Percentiles rank a stretch among this genome's conserved stretches.
Evolutionary conservation across 768 basidiomycete species (phyloP).

Genomic region (Kwoniella shandongensis): DNA sequence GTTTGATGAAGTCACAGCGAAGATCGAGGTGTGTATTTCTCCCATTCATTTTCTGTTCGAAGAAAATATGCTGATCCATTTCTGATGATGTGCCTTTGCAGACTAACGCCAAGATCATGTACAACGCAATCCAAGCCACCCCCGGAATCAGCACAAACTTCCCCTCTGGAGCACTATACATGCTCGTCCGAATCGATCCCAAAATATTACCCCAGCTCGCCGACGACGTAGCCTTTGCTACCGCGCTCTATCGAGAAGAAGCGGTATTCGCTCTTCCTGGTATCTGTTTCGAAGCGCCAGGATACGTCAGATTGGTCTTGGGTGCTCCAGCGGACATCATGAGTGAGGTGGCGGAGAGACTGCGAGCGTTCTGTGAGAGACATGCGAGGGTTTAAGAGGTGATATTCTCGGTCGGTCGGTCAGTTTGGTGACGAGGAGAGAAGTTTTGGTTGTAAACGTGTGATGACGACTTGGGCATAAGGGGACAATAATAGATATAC

Average conservation of each 20-base stretch:
- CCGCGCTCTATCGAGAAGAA: slow-evolving; percentile 46
- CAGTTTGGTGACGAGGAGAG: no score
- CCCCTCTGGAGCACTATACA: slow-evolving; percentile 47
- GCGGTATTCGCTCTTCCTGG: slow-evolving; percentile 50
- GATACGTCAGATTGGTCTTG: slow-evolving; percentile 47
- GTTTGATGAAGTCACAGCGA: slow-evolving; percentile 42
- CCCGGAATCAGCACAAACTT: slow-evolving; percentile 38
- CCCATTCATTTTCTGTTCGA: neutral
- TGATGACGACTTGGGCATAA: no score
- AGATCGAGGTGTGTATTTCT: slow-evolving; percentile 38
- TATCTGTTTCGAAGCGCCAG: slow-evolving; percentile 42
- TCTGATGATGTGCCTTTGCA: no score
- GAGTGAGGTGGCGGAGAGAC: slow-evolving; percentile 42
- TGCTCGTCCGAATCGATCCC: slow-evolving; percentile 42
- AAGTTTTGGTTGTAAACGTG: no score
- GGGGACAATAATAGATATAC: no score
- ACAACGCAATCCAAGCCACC: slow-evolving; percentile 27
- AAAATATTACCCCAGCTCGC: slow-evolving; percentile 29
- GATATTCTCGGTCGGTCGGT: no score
- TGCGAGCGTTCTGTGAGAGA: slow-evolving; percentile 39
- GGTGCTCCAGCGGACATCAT: slow-evolving; percentile 42
- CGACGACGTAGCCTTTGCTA: slow-evolving; percentile 49
- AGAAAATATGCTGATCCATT: neutral
- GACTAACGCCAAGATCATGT: slow-evolving; percentile 38
- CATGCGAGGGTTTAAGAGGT: slow-evolving; percentile 6